Evolutionary conservation across 768 basidiomycete genomes (phyloP), one percentile per base, ranked within the genome.

Genomic region (Ramaria sp.): DNA sequence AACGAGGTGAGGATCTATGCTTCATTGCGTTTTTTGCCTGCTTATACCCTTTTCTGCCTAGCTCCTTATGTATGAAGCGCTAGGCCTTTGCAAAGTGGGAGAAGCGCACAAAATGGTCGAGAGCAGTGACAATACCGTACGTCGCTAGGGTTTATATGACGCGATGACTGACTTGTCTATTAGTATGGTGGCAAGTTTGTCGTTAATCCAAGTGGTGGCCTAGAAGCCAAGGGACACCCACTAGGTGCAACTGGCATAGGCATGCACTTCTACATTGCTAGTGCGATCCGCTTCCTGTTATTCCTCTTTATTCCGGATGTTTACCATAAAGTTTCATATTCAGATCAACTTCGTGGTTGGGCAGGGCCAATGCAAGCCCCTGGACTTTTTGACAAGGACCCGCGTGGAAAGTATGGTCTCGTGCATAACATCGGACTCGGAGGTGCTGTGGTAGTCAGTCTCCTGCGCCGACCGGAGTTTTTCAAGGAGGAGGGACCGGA

Each of bases 161-260:
- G 50, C 5, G 2, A 30, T 43, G 50, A 4, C 20, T 15, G 30
- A 25, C 28, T 49, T 28, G 15, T 18, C 42, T 6, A 2, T 37
- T 38, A 87, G 84, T 88, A 88, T 56, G 88, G 85, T 18, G 88
- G 90, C 4, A 87, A 88, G 66, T 92, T 78, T 48, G 85, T 92
- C 16, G 69, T 92, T 34, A 91, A 92, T 60, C 86, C 89, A 0
- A 86, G 83, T 49, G 89, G 89, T 24, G 89, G 89, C 0, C 74
- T 92, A 15, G 86, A 92, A 63, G 85, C 87, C n/a, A 92, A 90
- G 63, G 89, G 89, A 2, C 87, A 91, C 62, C 88, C 89, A 2
- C 74, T 90, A 18, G 87, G 88, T 37, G 86, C 88, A 0, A 88
- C 85, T 16, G 88, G 88, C 1, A 69, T 90, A 13, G 87, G 83